Percentiles rank a stretch among this genome's conserved stretches.
Conservation (phyloP, 352 stramenopile species). For the Halophytophthora polymorphica region DNA sequence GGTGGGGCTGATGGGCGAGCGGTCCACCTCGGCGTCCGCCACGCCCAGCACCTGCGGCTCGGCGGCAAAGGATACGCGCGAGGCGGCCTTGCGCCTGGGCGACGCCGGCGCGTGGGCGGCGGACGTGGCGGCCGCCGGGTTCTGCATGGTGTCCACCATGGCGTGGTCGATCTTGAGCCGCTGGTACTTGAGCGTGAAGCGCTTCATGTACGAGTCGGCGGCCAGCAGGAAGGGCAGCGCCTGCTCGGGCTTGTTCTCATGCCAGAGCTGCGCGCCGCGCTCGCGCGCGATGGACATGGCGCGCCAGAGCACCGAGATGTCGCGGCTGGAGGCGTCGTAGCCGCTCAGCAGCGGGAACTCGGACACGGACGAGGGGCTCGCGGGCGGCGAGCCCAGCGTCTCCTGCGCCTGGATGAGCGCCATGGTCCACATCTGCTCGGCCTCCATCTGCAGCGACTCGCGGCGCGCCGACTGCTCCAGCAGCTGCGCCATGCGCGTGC, state of each 20-base stretch:
- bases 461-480: conserved; percentile 54
- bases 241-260: conserved; percentile 84
- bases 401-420: conserved; percentile 67
- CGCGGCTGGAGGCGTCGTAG: conserved; percentile 59
- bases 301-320: conserved; percentile 79
- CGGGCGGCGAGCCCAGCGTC: conserved; percentile 24
- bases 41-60: conserved; percentile 63
- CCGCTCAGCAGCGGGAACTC: conserved; percentile 68
- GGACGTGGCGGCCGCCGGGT: not conserved
- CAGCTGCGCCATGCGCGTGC: conserved; percentile 58
- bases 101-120: not conserved
- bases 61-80: conserved; percentile 66
- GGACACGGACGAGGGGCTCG: conserved; percentile 34
- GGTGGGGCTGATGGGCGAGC: conserved; percentile 67
- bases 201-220: conserved; percentile 87
- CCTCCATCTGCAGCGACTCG: conserved; percentile 65
- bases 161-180: conserved; percentile 82
- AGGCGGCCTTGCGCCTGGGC: conserved; percentile 31
- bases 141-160: conserved; percentile 69
- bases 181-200: conserved; percentile 86
- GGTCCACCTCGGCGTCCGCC: conserved; percentile 71
- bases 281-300: conserved; percentile 78
- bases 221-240: conserved; percentile 74
- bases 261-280: conserved; percentile 77
- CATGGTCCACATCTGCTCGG: conserved; percentile 75